Evolutionary conservation across 164 flowering plant species (phyloP), one percentile per base, ranked within the genome.

Genomic region (Sextonia rubra): DNA sequence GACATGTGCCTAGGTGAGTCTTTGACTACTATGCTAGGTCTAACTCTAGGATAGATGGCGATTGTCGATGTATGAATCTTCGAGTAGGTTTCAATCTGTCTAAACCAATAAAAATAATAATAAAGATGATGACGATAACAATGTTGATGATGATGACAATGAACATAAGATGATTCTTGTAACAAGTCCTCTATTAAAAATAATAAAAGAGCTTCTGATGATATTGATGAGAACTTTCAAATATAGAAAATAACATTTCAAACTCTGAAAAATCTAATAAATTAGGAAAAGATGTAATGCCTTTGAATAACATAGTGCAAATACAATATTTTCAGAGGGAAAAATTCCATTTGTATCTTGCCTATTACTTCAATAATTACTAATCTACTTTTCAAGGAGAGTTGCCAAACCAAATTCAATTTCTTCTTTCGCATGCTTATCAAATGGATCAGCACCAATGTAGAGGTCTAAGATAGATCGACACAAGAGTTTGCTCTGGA

Each of bases 381-480:
- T 55, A 32, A 48, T 66, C 82, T 81, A 85, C 60, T 79, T 77
- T 60, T 83, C 79, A 64, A 91, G 78, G 25, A 87, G 80, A 69
- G 89, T 79, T 25, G 87, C 92, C 79, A 88, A 65, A 66, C 84
- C 88, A 60, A 65, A 81, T 70, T 84, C 77, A 4, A 92, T 78
- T 27, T 91, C 89, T 78, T 91, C 93, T 76, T 87, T 94, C 68
- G 93, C 95, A 69, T 81, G 77, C 73, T 67, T 79, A 78, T 94
- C 97, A 76, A 92, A 92, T 70, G 98, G 90, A 27, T 91, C 92
- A 58, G 89, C 89, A 3, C 98, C 98, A 61, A 94, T 86, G 68
- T 92, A 91, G 47, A 91, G 83, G 79, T 94, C 98, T 12, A 94
- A 79, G 66, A 94, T 75, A 17, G 97, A 89, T n/a, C 76, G 78